These are phyloP conservation scores for Neonothopanus nambi DNA, from an alignment of 1,284 basidiomycete genomes.

Conservation along the genomic window DNA sequence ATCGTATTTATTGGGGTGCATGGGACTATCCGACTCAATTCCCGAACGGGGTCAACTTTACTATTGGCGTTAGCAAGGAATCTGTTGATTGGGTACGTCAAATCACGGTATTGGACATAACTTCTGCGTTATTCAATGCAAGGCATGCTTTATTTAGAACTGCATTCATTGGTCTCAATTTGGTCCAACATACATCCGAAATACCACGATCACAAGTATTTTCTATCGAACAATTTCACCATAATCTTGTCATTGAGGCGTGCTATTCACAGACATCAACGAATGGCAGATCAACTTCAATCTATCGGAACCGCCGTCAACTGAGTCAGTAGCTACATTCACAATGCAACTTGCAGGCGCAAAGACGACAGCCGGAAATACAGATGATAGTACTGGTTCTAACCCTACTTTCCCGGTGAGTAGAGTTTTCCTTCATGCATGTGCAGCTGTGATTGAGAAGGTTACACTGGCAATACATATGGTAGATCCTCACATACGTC, in stretches of 20 bases:
- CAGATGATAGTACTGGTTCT: conserved; percentile 24
- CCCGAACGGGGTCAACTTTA: conserved; percentile 30
- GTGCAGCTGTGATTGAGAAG: no score
- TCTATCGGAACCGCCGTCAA: conserved; percentile 14
- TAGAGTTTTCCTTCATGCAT: not conserved
- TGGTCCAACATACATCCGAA: conserved; percentile 19
- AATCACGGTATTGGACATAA: no score
- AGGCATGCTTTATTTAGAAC: conserved; percentile 17
- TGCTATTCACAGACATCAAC: conserved; percentile 18
- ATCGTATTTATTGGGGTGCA: conserved; percentile 30
- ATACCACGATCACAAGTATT: conserved; percentile 15
- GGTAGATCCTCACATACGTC: conserved; percentile 12
- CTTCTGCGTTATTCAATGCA: no score
- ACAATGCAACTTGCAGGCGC: conserved; percentile 29
- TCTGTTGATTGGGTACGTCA: conserved; percentile 21
- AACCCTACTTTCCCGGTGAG: conserved; percentile 14
- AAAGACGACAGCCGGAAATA: conserved; percentile 30
- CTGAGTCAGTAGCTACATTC: conserved; percentile 21
- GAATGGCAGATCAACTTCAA: conserved; percentile 30
- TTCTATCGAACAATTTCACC: not conserved
- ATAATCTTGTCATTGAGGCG: not conserved
- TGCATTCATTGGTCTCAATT: conserved; percentile 29
- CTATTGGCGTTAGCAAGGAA: conserved; percentile 26
- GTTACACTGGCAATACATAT: no score
- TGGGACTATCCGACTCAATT: conserved; percentile 31